Conservation (phyloP, 208 protist species). For the Acanthamoeba castellanii region DNA sequence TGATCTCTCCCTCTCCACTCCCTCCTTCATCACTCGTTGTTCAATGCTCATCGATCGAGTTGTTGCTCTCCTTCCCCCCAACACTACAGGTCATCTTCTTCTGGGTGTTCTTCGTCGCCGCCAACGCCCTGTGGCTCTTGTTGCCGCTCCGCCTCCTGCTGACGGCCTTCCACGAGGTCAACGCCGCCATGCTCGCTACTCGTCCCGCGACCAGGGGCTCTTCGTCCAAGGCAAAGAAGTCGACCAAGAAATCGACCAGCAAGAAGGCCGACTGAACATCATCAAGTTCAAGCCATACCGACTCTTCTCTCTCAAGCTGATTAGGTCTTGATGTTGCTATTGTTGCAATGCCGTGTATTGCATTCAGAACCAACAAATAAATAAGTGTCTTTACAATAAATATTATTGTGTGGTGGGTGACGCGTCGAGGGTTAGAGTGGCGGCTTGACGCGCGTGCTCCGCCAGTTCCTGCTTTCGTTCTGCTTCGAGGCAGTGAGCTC, state of each 20-base stretch:
- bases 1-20: background rate
- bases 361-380: background rate
- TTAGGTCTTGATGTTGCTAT: too few relatives aligned
- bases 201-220: background rate
- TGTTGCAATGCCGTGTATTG: too few relatives aligned
- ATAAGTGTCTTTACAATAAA: background rate
- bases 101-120: slow-evolving; percentile 47
- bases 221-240: background rate
- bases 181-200: background rate
- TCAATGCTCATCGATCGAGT: background rate
- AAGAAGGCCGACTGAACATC: slow-evolving; percentile 16
- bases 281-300: too few relatives aligned
- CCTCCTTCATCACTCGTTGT: background rate
- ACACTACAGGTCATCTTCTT: slow-evolving; percentile 22
- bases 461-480: background rate
- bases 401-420: background rate
- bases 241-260: background rate
- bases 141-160: background rate
- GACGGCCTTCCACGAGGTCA: slow-evolving; percentile 1
- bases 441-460: background rate
- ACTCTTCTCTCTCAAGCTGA: too few relatives aligned
- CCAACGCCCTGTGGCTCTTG: slow-evolving; percentile 32
- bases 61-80: background rate
- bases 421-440: background rate
- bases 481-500: background rate